Evolutionary conservation across 108 stramenopile genomes (phyloP).

Genomic region (Mediolabrus comicus): DNA sequence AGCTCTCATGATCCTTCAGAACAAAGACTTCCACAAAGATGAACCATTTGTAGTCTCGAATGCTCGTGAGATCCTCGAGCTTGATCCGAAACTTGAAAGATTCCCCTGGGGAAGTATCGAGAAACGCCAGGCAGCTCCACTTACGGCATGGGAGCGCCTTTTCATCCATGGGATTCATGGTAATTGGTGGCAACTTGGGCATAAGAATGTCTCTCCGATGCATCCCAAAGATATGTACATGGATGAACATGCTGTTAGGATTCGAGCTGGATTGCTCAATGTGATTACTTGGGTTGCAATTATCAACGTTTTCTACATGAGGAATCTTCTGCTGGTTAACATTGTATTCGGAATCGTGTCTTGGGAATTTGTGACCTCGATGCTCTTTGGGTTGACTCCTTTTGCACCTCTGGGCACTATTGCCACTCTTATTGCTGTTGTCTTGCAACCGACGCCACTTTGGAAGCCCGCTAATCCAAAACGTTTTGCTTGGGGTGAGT

Average conservation of each 20-base stretch:
- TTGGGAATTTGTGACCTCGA: constrained; percentile 41
- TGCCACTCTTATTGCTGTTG: constrained; percentile 32
- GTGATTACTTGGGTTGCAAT: constrained; percentile 57
- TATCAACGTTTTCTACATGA: constrained; percentile 54
- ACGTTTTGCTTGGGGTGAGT: constrained; percentile 53
- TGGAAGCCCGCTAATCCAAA: constrained; percentile 64
- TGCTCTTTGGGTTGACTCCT: constrained; percentile 52
- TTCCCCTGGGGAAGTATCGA: constrained; percentile 35
- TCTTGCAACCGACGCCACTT: constrained; percentile 31
- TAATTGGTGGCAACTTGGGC: constrained; percentile 57
- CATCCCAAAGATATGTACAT: constrained; percentile 54
- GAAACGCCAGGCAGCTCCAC: constrained; percentile 7
- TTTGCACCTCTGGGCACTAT: constrained; percentile 52
- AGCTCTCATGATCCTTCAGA: constrained; percentile 44
- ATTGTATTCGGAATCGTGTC: constrained; percentile 42
- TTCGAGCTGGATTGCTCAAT: constrained; percentile 53
- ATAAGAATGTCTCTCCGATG: constrained; percentile 20
- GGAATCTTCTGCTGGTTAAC: constrained; percentile 17
- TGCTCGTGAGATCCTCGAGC: constrained; percentile 34
- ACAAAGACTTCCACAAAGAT: constrained; percentile 22
- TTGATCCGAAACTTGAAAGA: constrained; percentile 32
- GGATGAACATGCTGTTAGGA: constrained; percentile 64
- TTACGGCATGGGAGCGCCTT: constrained; percentile 37
- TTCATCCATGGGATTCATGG: constrained; percentile 51
- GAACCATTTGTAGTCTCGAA: constrained; percentile 26